phyloP scores from a whole-genome alignment of 2,329 filamentous ascomycete species.

The Ophiostoma piceae region DNA sequence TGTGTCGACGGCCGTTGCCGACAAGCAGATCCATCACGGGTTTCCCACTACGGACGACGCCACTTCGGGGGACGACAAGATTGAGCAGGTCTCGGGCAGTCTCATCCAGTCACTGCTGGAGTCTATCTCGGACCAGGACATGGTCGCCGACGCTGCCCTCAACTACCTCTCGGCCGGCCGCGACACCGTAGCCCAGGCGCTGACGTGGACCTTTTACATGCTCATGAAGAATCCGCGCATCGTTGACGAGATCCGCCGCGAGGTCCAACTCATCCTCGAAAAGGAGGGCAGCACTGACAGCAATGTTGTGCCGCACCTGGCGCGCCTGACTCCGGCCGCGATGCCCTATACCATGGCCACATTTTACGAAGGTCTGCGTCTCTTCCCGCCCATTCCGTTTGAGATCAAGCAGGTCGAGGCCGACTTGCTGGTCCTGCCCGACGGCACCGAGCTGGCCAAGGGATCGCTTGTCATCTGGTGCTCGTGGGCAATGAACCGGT shows the following conservation, averaged over 20 bases:
- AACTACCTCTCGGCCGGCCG: slow-evolving; percentile 62
- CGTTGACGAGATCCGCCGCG: slow-evolving; percentile 40
- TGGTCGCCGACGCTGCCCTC: slow-evolving; percentile 59
- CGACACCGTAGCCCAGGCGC: slow-evolving; percentile 59
- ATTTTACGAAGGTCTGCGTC: slow-evolving; percentile 57
- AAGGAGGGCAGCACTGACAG: slow-evolving; percentile 11
- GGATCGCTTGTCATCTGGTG: slow-evolving; percentile 57
- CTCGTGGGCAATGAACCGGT: slow-evolving; percentile 59
- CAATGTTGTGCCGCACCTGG: slow-evolving; percentile 29
- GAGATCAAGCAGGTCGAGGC: slow-evolving; percentile 57
- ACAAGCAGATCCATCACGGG: slow-evolving; percentile 30
- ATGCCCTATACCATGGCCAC: slow-evolving; percentile 56
- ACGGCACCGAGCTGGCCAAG: slow-evolving; percentile 54
- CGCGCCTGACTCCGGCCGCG: slow-evolving; percentile 39
- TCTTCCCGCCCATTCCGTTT: slow-evolving; percentile 61
- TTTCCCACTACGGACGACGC: slow-evolving; percentile 8
- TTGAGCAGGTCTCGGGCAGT: slow-evolving; percentile 47
- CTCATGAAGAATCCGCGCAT: slow-evolving; percentile 48
- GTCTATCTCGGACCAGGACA: slow-evolving; percentile 48
- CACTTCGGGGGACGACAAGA: slow-evolving; percentile 27
- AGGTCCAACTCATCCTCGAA: slow-evolving; percentile 35
- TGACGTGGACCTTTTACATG: slow-evolving; percentile 60
- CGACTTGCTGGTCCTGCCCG: slow-evolving; percentile 47
- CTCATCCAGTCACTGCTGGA: slow-evolving; percentile 58
- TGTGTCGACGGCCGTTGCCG: slow-evolving; percentile 49